Base-by-base conservation (phyloP, 2,329 filamentous ascomycete genomes). In the Trichoderma simmonsii region DNA sequence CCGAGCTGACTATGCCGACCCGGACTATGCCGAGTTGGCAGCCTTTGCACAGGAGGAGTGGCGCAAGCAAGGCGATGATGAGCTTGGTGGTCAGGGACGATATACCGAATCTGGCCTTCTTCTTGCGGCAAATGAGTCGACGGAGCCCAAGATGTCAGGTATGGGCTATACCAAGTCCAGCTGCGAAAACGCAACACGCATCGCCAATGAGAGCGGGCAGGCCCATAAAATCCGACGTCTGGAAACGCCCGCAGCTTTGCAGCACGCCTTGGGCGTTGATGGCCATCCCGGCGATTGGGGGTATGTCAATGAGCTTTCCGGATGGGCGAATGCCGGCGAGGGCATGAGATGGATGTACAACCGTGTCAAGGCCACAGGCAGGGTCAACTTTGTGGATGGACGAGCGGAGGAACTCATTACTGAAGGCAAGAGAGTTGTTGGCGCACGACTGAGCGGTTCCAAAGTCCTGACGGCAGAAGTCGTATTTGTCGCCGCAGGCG, bases 401-500 rank as follows among this genome's bases (percentile, higher is more conserved):
- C 84, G 83, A 21, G 87, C 85, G 3, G 73, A 80, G 57, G 79
- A 82, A 57, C 81, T 89, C 21, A 77, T 83, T 59, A 81, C 79
- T 26, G 78, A 82, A 24, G 80, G 78, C 15, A 79, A 80, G 56
- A 79, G 77, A 59, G 82, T 87, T n/a, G 84, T 85, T 1, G 93
- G 93, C 39, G 92, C 80, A 18, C 78, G 78, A 74, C 64, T 82
- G 60, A 75, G 75, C n/a, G 77, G 80, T 62, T 77, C 78, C 7
- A 73, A 67, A 85, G 26, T 84, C 7, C 73, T 83, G 7, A 82
- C 81, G 4, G 93, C 92, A 2, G 92, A 93, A 72, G 85, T 97
- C 8, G 91, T 93, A 39, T 85, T 98, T 70, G 86, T 97, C 3
- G 94, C 95, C 0, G 90, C 94, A 0, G 95, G 95, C 18, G 94